A percentile compares a stretch with the other conserved stretches of the same genome.
phyloP scores from a whole-genome alignment of 768 basidiomycete species.

The Leccinum disarticulatum region DNA sequence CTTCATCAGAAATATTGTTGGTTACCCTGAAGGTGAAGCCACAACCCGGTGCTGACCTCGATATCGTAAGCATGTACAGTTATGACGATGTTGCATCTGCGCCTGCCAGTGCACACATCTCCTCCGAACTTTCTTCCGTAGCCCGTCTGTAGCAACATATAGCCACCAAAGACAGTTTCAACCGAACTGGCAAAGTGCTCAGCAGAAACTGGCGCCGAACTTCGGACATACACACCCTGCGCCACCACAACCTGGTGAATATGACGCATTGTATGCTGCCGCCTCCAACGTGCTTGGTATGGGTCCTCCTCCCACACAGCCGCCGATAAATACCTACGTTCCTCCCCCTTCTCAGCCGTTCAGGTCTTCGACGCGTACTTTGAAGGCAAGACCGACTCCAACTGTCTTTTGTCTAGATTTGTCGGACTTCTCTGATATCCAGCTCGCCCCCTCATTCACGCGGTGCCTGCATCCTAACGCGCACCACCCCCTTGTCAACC shows the following conservation, averaged over 20 bases:
- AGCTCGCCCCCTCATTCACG: too few relatives aligned
- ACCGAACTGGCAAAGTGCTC: conserved; percentile 31
- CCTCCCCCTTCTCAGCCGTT: conserved; percentile 7
- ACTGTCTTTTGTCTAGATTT: too few relatives aligned
- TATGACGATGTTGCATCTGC: conserved; percentile 37
- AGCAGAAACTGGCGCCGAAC: conserved; percentile 20
- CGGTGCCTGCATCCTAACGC: too few relatives aligned
- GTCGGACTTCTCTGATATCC: too few relatives aligned
- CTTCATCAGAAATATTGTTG: conserved; percentile 35
- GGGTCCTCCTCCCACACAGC: conserved; percentile 50
- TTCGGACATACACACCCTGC: conserved; percentile 19
- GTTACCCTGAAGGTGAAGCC: conserved; percentile 26
- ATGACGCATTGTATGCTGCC: conserved; percentile 65
- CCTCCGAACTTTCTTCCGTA: conserved; percentile 23
- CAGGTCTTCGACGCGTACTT: too few relatives aligned
- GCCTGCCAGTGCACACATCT: conserved; percentile 31
- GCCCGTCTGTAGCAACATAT: conserved; percentile 20
- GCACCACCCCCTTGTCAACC: too few relatives aligned
- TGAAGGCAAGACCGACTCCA: too few relatives aligned
- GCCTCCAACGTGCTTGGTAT: conserved; percentile 82
- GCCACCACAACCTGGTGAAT: conserved; percentile 39
- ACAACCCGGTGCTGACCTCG: conserved; percentile 33
- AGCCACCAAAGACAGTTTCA: conserved; percentile 22
- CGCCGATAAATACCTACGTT: conserved; percentile 19
- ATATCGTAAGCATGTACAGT: conserved; percentile 38